Conservation (phyloP, 805 yeast genomes). For the Metschnikowia colocasiae region DNA sequence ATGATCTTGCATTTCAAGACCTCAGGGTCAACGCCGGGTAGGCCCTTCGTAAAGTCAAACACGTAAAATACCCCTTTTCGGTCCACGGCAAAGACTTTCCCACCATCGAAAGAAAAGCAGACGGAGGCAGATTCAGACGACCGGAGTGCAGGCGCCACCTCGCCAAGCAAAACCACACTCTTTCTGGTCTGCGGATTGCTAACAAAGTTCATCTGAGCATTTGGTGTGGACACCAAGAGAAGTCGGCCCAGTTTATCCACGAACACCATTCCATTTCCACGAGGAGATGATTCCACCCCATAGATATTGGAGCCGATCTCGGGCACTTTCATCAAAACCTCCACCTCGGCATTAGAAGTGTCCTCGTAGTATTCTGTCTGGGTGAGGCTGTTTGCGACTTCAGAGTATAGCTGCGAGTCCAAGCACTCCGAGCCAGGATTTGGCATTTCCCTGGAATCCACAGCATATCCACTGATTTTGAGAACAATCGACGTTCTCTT, state of each 20-base stretch:
- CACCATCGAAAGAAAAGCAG: conserved; percentile 76
- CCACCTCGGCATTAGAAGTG: conserved; percentile 26
- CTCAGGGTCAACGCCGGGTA: conserved; percentile 63
- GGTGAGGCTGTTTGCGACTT: background rate
- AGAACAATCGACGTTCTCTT: conserved; percentile 31
- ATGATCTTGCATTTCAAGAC: conserved; percentile 65
- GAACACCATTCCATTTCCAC: conserved; percentile 83
- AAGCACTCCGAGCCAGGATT: background rate
- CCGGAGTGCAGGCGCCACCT: conserved; percentile 71
- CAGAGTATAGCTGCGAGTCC: conserved; percentile 4
- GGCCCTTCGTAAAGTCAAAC: conserved; percentile 85
- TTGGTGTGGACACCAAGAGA: conserved; percentile 62
- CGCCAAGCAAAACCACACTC: conserved; percentile 66
- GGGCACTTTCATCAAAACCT: conserved; percentile 51
- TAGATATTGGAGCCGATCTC: conserved; percentile 83
- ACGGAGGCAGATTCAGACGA: conserved; percentile 76
- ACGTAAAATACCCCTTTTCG: conserved; percentile 75
- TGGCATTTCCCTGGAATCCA: conserved; percentile 29
- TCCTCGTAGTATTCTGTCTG: conserved; percentile 10
- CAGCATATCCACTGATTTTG: conserved; percentile 43
- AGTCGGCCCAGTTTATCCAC: conserved; percentile 76
- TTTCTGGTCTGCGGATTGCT: conserved; percentile 27
- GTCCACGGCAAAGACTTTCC: conserved; percentile 70
- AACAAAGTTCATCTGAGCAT: conserved; percentile 21
- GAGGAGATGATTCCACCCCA: conserved; percentile 68